Evolutionary conservation across 116 monocot genomes (phyloP), one percentile per base, ranked within the genome.

Genomic region (Dioscorea cayenensis): DNA sequence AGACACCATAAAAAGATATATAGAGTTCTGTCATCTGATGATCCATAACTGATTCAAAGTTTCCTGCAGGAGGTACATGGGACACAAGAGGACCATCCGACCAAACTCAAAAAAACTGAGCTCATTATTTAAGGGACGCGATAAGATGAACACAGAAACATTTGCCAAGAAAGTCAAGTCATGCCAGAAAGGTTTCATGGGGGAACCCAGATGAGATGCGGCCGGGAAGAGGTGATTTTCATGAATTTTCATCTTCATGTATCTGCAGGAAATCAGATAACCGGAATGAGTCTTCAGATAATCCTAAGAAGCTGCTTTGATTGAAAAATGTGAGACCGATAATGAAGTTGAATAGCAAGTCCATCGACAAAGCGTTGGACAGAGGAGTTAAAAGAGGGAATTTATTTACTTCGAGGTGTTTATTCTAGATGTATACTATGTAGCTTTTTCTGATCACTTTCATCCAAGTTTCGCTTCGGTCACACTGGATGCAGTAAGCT

Each of bases 161-260:
- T 90, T 96, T 78, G 69, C 88, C 10, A 75, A 66, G 37, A 89
- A 84, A 75, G 86, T 92, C 9, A 84, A 75, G 84, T 71, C 73
- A 9, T 62, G 28, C 55, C 93, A 96, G 81, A 85, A 86, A 72
- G 88, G 80, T 38, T 92, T 92, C 61, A 87, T 92, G 90, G 93
- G 96, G 28, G 96, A 96, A 27, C 92, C 96, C 14, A n/a, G 87
- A 92, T 28, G 96, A 96, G 64, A 83, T 96, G 88, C 87, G 73
- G 28, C 79, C 88, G 6, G 92, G 90, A 25, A 67, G 87, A 69
- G 92, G 87, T 32, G 96, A 96, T 28, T 96, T 96, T 67, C 88
- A 90, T 75, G 96, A 96, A 67, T 96, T 88, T 62, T 93, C 96
- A 11, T 90, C 76, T 76, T 70, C 96, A 5, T 96, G 96, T 61